Evolutionary conservation across 2,329 filamentous ascomycete species (phyloP).

Genomic region (Pseudomassariella vexata): DNA sequence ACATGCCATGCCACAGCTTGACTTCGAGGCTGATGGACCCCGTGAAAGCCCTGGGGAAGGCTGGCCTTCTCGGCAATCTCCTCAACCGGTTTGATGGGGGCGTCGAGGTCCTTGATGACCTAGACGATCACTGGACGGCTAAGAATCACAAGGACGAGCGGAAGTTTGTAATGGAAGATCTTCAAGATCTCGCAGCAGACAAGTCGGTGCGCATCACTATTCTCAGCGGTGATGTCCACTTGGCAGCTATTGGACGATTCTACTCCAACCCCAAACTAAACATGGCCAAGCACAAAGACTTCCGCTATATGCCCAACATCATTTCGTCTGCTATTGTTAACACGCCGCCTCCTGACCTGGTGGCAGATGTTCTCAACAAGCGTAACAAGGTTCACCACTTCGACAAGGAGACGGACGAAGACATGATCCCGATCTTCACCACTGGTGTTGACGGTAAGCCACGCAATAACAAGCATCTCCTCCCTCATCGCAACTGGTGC

Average conservation of each 20-base stretch:
- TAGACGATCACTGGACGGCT: constrained; percentile 97
- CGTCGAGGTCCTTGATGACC: constrained; percentile 83
- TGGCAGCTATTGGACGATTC: constrained; percentile 90
- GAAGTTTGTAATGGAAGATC: constrained; percentile 77
- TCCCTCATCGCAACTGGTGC: constrained; percentile 94
- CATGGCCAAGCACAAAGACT: constrained; percentile 82
- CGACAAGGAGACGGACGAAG: constrained; percentile 77
- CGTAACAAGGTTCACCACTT: constrained; percentile 77
- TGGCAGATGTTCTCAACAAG: constrained; percentile 90
- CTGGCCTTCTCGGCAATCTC: constrained; percentile 72
- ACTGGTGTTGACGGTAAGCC: constrained; percentile 84
- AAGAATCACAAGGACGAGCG: constrained; percentile 91
- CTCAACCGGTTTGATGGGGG: constrained; percentile 88
- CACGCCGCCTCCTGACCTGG: constrained; percentile 76
- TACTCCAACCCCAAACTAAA: constrained; percentile 81
- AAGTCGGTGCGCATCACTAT: constrained; percentile 91
- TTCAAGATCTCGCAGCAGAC: constrained; percentile 89
- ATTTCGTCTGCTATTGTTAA: constrained; percentile 94
- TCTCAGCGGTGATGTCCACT: constrained; percentile 87
- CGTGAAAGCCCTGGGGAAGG: constrained; percentile 79
- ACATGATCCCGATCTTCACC: constrained; percentile 90
- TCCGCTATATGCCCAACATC: constrained; percentile 94
- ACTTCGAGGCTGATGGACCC: constrained; percentile 84
- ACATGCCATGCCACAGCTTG: constrained; percentile 53
- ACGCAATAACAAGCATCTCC: constrained; percentile 83